Percentiles rank a stretch among this genome's conserved stretches.
Evolutionary conservation across 306 rosid genomes (phyloP).

Genomic region (Quercus wislizeni): DNA sequence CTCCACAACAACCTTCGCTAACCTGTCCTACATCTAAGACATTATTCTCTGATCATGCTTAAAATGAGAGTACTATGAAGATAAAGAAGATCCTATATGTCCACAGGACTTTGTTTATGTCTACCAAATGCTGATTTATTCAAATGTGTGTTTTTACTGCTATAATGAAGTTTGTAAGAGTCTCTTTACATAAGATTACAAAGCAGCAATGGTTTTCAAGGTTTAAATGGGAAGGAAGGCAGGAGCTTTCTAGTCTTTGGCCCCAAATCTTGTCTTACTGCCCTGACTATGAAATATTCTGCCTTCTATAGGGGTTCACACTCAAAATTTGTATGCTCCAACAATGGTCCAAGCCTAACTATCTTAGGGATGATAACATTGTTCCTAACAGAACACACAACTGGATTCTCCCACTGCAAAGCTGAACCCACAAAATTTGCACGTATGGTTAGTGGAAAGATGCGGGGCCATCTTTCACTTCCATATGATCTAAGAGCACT

Average conservation of each 20-base stretch:
- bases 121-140: not conserved
- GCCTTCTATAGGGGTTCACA: slow-evolving; percentile 34
- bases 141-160: not conserved
- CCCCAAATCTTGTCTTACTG: not conserved
- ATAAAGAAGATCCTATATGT: not conserved
- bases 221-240: not conserved
- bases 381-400: slow-evolving; percentile 65
- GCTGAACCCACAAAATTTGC: slow-evolving; percentile 72
- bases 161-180: not conserved
- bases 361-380: slow-evolving; percentile 77
- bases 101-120: not conserved
- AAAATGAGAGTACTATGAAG: not conserved
- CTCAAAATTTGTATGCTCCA: slow-evolving; percentile 77
- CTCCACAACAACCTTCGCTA: too few species aligned
- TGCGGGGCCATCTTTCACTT: slow-evolving; percentile 69
- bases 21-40: too few species aligned
- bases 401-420: slow-evolving; percentile 77
- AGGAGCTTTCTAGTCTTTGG: not conserved
- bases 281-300: not conserved
- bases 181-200: not conserved
- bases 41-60: too few species aligned
- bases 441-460: slow-evolving; percentile 70
- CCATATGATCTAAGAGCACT: slow-evolving; percentile 62
- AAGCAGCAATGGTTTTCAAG: not conserved
- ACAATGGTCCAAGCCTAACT: slow-evolving; percentile 59